A percentile compares a stretch with the other conserved stretches of the same genome.
These are phyloP conservation scores for Kwoniella bestiolae DNA, from an alignment of 768 basidiomycete species.

Conservation along the genomic window DNA sequence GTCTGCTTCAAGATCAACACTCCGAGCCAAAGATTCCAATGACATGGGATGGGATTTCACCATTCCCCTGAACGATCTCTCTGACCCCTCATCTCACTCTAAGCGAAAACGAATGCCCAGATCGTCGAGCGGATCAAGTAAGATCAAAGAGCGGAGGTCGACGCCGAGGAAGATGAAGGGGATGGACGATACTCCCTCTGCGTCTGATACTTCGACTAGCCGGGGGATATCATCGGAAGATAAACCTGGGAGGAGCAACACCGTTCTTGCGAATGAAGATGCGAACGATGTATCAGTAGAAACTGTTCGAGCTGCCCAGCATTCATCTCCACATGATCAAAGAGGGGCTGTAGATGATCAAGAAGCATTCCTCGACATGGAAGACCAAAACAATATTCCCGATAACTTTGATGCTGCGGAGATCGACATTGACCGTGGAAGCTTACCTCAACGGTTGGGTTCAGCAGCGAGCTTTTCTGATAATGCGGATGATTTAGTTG, in stretches of 20 bases:
- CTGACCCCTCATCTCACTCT: neutral
- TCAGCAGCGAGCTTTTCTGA: neutral
- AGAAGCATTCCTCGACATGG: too few species aligned
- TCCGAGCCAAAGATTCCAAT: neutral
- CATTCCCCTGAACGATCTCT: slow-evolving; percentile 22
- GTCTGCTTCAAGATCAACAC: too few species aligned
- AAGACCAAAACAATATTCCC: too few species aligned
- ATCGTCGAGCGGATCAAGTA: slow-evolving; percentile 10
- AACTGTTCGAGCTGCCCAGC: neutral
- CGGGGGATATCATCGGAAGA: neutral
- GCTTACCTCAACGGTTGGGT: neutral
- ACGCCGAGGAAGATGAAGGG: slow-evolving; percentile 13
- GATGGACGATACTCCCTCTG: neutral
- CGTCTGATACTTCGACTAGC: neutral
- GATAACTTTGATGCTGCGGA: neutral
- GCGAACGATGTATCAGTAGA: neutral
- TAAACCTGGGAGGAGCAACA: too few species aligned
- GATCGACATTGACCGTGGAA: neutral
- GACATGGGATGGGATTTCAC: slow-evolving; percentile 8
- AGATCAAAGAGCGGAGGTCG: slow-evolving; percentile 19
- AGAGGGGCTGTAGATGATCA: too few species aligned
- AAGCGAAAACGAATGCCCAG: neutral
- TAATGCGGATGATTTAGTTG: neutral
- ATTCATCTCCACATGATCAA: too few species aligned
- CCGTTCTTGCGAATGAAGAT: too few species aligned